phyloP scores from a whole-genome alignment of 2,329 filamentous ascomycete genomes.

The Trichoderma afroharzianum region DNA sequence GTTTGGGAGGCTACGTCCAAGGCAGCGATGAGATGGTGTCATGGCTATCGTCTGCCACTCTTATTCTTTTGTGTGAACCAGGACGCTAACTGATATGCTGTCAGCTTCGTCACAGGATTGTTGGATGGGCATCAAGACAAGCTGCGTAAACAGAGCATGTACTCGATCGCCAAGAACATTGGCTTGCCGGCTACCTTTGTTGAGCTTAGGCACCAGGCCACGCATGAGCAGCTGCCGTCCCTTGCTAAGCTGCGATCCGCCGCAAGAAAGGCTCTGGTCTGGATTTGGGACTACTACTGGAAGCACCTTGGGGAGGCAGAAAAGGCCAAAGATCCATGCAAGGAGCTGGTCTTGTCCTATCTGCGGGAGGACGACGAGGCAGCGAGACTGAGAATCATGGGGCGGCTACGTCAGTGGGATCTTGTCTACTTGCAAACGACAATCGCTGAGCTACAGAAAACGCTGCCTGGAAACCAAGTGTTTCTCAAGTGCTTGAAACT shows the following conservation, averaged over 20 bases:
- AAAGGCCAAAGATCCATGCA: constrained; percentile 27
- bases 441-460: constrained; percentile 38
- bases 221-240: constrained; percentile 81
- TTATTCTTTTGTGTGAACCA: background rate
- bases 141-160: constrained; percentile 68
- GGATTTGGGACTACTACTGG: constrained; percentile 94
- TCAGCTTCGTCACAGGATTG: constrained; percentile 75
- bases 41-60: background rate
- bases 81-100: constrained; percentile 7
- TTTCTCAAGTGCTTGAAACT: constrained; percentile 45
- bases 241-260: constrained; percentile 69
- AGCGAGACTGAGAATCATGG: constrained; percentile 25
- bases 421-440: constrained; percentile 34
- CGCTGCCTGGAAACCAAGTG: constrained; percentile 40
- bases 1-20: background rate
- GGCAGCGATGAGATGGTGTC: constrained; percentile 2
- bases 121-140: constrained; percentile 70
- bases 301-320: constrained; percentile 39
- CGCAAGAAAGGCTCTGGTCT: constrained; percentile 66
- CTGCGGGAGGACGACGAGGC: constrained; percentile 34
- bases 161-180: constrained; percentile 64
- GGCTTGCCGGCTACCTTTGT: constrained; percentile 76
- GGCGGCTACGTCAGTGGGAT: constrained; percentile 36
- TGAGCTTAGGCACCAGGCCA: constrained; percentile 83
- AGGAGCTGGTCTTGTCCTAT: constrained; percentile 37